Conservation (phyloP, 805 yeast species). For the Wickerhamia fluorescens region DNA sequence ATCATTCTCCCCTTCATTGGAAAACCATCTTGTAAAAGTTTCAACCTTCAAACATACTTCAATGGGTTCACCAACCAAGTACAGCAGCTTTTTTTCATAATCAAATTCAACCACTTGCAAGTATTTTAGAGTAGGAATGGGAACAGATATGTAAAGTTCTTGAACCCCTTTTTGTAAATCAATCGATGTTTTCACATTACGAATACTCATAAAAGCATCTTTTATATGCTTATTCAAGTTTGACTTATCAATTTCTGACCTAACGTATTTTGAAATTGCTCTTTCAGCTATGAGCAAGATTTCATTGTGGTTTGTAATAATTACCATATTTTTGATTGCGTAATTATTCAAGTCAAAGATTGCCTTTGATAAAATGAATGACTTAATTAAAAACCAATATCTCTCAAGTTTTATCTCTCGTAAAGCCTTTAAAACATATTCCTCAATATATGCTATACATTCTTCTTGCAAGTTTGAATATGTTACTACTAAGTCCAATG, state of each 20-base stretch:
- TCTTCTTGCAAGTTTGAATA: slow-evolving; percentile 46
- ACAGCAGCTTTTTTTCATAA: slow-evolving; percentile 35
- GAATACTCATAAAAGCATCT: slow-evolving; percentile 3
- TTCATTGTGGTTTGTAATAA: slow-evolving; percentile 13
- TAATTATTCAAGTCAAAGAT: slow-evolving; percentile 25
- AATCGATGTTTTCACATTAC: background rate
- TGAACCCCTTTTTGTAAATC: background rate
- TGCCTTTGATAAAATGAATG: slow-evolving; percentile 11
- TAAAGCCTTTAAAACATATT: slow-evolving; percentile 9
- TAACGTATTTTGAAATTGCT: slow-evolving; percentile 8
- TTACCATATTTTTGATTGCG: slow-evolving; percentile 16
- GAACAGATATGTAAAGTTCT: slow-evolving; percentile 47
- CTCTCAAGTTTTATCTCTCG: slow-evolving; percentile 6
- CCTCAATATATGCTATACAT: slow-evolving; percentile 18
- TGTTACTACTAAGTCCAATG: slow-evolving; percentile 34
- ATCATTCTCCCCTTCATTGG: slow-evolving; percentile 8
- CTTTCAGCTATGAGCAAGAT: slow-evolving; percentile 10
- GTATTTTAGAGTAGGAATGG: slow-evolving; percentile 53
- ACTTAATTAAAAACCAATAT: slow-evolving; percentile 18
- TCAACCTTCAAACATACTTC: slow-evolving; percentile 34
- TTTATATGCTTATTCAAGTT: too few relatives aligned
- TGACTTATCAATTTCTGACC: slow-evolving; percentile 4
- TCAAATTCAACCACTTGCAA: slow-evolving; percentile 51
- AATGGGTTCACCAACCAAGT: slow-evolving; percentile 62
- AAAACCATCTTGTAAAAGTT: slow-evolving; percentile 42